Conservation (phyloP, 805 yeast species). For the Yamadazyma kitorensis region DNA sequence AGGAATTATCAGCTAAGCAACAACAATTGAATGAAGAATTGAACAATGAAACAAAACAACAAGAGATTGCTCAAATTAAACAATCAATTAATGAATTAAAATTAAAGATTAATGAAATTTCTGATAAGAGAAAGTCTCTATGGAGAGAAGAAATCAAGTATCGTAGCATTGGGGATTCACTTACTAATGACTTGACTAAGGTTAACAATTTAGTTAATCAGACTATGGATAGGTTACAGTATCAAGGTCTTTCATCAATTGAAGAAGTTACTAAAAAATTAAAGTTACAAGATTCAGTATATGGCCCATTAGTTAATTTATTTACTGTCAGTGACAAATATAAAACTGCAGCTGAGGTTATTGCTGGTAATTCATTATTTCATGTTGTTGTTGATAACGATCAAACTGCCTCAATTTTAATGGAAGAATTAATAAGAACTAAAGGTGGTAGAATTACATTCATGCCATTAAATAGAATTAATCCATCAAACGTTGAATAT, state of each 20-base stretch:
- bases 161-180: constrained; percentile 53
- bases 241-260: constrained; percentile 69
- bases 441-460: constrained; percentile 86
- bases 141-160: constrained; percentile 80
- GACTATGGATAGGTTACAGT: constrained; percentile 71
- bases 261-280: constrained; percentile 58
- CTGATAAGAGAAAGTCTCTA: constrained; percentile 65
- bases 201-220: constrained; percentile 63
- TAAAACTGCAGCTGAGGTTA: constrained; percentile 80
- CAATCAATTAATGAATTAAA: constrained; percentile 42
- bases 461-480: constrained; percentile 78
- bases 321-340: constrained; percentile 79
- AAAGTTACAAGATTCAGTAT: constrained; percentile 55
- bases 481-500: constrained; percentile 31
- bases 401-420: constrained; percentile 72
- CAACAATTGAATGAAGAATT: constrained; percentile 14
- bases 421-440: constrained; percentile 70
- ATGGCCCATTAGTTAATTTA: constrained; percentile 84
- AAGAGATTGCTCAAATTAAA: constrained; percentile 19
- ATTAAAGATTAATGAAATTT: constrained; percentile 38
- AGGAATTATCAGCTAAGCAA: constrained; percentile 11
- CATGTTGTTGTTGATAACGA: constrained; percentile 89
- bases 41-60: constrained; percentile 8
- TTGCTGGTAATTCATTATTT: constrained; percentile 83
- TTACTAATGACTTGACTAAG: constrained; percentile 50